Conservation (phyloP, 176 grass and related monocot genomes). For the Rhynchospora breviuscula region DNA sequence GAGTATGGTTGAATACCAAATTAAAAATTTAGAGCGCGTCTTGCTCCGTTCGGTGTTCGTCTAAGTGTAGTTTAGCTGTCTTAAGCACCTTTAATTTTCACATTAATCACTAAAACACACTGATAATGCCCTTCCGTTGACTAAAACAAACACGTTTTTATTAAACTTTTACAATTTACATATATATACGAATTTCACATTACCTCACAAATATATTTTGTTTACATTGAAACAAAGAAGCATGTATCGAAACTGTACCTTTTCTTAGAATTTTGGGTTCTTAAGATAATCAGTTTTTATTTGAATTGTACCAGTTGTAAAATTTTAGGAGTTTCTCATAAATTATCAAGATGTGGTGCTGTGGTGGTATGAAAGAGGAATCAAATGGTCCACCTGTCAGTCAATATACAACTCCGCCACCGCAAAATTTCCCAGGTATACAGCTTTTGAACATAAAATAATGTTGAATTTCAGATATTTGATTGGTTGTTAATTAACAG, state of each 20-base stretch:
- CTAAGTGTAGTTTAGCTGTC: neutral
- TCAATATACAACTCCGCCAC: slow-evolving; percentile 12
- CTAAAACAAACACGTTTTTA: neutral
- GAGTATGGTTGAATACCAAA: neutral
- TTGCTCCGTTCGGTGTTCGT: neutral
- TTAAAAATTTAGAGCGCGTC: neutral
- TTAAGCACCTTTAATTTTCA: neutral
- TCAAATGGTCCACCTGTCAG: slow-evolving; percentile 15
- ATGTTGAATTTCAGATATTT: neutral
- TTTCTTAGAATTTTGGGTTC: neutral
- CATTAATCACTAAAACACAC: neutral
- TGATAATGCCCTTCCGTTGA: neutral
- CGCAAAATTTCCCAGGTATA: slow-evolving; percentile 23
- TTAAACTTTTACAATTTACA: neutral
- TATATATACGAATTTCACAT: neutral
- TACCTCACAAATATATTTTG: neutral
- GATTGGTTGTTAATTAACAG: neutral
- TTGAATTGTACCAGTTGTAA: neutral
- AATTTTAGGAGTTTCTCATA: neutral
- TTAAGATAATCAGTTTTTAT: neutral
- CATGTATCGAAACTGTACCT: neutral
- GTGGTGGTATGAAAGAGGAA: slow-evolving; percentile 23
- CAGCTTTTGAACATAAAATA: neutral
- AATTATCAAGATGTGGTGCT: slow-evolving; percentile 26
- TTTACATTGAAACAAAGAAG: neutral